These are phyloP conservation scores for Suillus clintonianus DNA, from an alignment of 768 basidiomycete species.

Conservation along the genomic window DNA sequence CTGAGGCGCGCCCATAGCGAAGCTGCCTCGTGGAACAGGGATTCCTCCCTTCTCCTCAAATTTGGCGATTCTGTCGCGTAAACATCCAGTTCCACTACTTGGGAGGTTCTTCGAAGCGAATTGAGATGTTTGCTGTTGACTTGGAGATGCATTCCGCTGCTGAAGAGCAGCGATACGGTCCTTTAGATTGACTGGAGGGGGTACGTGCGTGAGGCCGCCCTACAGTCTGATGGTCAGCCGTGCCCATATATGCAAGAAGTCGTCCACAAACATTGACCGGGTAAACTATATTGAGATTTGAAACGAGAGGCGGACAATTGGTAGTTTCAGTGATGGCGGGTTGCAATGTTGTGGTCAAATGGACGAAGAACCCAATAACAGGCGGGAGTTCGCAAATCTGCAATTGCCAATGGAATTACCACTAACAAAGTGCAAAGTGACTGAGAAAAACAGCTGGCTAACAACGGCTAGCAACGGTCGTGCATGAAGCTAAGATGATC, in stretches of 20 bases:
- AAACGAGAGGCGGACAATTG: background rate
- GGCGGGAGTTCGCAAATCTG: conserved; percentile 2
- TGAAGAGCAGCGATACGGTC: conserved; percentile 84
- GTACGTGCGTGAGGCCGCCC: conserved; percentile 27
- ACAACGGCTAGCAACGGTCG: conserved; percentile 3
- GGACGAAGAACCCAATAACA: background rate
- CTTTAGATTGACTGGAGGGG: conserved; percentile 56
- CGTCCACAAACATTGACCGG: conserved; percentile 20
- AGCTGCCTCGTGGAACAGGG: conserved; percentile 74
- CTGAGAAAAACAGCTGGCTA: conserved; percentile 5
- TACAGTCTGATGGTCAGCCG: conserved; percentile 21
- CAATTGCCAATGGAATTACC: background rate
- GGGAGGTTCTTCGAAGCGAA: conserved; percentile 31
- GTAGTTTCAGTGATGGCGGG: background rate
- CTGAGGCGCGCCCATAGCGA: conserved; percentile 69
- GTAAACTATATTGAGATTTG: background rate
- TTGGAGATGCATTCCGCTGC: conserved; percentile 44
- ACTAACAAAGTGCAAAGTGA: conserved; percentile 4
- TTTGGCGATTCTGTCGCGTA: conserved; percentile 74
- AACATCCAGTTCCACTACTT: conserved; percentile 28
- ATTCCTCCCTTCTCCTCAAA: conserved; percentile 80
- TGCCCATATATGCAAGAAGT: background rate
- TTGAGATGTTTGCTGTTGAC: conserved; percentile 34
- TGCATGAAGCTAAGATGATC: conserved; percentile 5
- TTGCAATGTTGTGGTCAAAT: background rate